Conservation (phyloP, 768 basidiomycete genomes). For the Hirschioporus abietinus region DNA sequence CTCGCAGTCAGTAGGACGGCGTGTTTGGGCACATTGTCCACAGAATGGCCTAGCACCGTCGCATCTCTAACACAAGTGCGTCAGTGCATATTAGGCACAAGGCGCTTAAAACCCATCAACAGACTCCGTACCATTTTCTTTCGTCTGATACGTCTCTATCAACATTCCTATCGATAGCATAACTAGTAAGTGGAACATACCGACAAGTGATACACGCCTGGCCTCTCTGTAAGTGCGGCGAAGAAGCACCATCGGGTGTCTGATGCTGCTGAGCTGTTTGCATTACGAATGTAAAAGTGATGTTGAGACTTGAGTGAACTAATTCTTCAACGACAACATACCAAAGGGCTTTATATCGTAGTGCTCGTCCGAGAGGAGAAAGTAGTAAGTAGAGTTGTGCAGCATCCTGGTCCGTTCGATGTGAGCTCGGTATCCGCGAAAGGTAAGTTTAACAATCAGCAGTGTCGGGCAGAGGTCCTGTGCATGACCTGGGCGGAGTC, state of each 20-base stretch:
- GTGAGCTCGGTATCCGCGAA: neutral
- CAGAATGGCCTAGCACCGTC: constrained; percentile 74
- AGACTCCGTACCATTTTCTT: constrained; percentile 3
- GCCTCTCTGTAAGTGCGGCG: constrained; percentile 44
- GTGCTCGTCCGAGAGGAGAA: neutral
- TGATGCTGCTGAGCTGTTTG: neutral
- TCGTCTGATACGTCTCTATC: constrained; percentile 10
- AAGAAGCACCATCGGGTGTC: constrained; percentile 5
- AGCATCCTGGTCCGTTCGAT: neutral
- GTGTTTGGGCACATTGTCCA: constrained; percentile 72
- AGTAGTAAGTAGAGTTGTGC: neutral
- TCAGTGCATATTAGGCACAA: neutral
- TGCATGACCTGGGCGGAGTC: neutral
- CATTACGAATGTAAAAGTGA: neutral
- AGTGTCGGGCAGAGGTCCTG: neutral
- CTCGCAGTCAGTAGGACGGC: constrained; percentile 69
- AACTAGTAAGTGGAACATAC: constrained; percentile 28
- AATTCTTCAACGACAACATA: neutral
- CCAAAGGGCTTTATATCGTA: neutral
- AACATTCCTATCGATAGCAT: constrained; percentile 10
- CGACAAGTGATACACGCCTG: constrained; percentile 72
- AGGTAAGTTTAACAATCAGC: neutral
- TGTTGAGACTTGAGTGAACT: neutral
- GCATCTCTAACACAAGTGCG: constrained; percentile 49
- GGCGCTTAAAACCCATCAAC: neutral